Conservation (phyloP, 345 rosid species). For the Citrus glauca region DNA sequence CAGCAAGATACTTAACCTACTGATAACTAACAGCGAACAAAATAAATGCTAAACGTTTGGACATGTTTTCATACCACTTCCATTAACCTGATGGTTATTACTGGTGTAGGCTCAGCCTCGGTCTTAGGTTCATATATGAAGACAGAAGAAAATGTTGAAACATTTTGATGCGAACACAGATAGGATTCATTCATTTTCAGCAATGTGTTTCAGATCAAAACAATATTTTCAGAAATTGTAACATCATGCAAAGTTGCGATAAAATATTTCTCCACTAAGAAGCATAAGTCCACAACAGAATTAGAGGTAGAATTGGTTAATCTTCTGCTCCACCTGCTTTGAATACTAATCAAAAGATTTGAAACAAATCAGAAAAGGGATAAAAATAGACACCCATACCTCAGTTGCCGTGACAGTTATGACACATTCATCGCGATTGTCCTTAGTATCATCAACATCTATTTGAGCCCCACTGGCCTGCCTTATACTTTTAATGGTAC, state of each 20-base stretch:
- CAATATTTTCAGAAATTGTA: not conserved
- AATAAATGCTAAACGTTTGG: not conserved
- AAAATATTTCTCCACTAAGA: not conserved
- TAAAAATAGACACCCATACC: constrained; percentile 29
- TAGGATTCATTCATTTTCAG: not conserved
- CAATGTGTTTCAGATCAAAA: not conserved
- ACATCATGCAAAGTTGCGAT: not conserved
- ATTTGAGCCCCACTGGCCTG: constrained; percentile 83
- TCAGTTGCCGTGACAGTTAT: constrained; percentile 66
- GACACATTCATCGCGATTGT: constrained; percentile 64
- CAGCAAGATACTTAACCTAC: not conserved
- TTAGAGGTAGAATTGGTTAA: not conserved
- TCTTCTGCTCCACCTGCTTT: constrained; percentile 1
- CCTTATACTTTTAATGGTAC: constrained; percentile 84
- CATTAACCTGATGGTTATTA: not conserved
- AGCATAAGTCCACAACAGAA: not conserved
- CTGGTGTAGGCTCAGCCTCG: not conserved
- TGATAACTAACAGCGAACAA: not conserved
- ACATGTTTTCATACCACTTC: not conserved
- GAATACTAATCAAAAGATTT: not conserved
- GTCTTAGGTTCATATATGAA: not conserved
- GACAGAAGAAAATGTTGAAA: not conserved
- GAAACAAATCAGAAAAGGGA: not conserved
- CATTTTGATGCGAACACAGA: not conserved
- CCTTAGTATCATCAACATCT: constrained; percentile 80